Evolutionary conservation across 441 rosid genomes (phyloP).

Genomic region (Manihot esculenta): DNA sequence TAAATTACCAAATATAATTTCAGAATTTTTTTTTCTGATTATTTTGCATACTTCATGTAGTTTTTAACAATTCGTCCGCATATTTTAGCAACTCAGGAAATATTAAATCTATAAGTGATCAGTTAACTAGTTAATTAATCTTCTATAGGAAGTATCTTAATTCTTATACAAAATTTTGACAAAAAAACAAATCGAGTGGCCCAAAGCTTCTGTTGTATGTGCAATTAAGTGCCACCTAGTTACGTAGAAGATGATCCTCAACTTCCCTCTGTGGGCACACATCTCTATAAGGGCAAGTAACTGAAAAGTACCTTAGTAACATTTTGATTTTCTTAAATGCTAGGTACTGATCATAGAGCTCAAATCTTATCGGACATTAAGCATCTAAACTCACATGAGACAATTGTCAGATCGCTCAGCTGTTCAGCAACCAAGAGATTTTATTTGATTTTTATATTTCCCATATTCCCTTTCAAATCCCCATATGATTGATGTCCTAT

Average conservation of each 20-base stretch:
- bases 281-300: slow-evolving; percentile 15
- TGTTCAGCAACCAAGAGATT: background rate
- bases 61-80: background rate
- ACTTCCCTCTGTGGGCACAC: slow-evolving; percentile 21
- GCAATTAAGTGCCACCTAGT: slow-evolving; percentile 24
- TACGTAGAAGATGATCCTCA: background rate
- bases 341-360: background rate
- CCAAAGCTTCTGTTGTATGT: slow-evolving; percentile 23
- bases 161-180: background rate
- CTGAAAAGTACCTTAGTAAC: slow-evolving; percentile 4
- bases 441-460: background rate
- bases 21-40: background rate
- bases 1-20: no score
- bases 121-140: background rate
- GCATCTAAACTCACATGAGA: slow-evolving; percentile 17
- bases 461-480: background rate
- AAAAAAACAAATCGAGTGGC: slow-evolving; percentile 11
- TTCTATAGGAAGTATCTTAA: background rate
- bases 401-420: background rate
- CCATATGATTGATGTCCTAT: background rate
- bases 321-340: background rate
- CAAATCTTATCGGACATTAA: background rate
- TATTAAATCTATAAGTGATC: background rate
- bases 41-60: background rate
- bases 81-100: background rate